Evolutionary conservation across 306 rosid species (phyloP).

Genomic region (Glycine soja): DNA sequence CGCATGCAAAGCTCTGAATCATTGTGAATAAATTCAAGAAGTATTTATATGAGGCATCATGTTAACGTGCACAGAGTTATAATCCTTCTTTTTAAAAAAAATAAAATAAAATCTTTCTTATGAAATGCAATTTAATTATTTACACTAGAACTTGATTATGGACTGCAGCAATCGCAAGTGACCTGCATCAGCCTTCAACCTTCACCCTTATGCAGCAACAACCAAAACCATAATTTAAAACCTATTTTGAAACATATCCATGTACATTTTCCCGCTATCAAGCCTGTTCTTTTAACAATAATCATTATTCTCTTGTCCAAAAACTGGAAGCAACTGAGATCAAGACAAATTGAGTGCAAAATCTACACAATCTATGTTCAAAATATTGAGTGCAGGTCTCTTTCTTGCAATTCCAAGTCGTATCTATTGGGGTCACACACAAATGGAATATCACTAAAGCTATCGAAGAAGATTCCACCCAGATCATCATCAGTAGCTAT

Average conservation of each 20-base stretch:
- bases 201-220: neutral
- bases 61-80: too few species aligned
- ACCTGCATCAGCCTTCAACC: neutral
- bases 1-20: too few species aligned
- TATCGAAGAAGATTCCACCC: constrained; percentile 61
- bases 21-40: too few species aligned
- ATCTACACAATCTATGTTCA: constrained; percentile 28
- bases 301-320: neutral
- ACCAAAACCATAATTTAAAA: neutral
- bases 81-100: too few species aligned
- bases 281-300: constrained; percentile 3
- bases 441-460: constrained; percentile 56
- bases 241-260: neutral
- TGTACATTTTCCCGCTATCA: neutral
- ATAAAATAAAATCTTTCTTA: too few species aligned
- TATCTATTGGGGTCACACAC: constrained; percentile 53
- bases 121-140: too few species aligned
- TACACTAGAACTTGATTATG: neutral
- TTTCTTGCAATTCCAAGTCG: constrained; percentile 57
- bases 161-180: neutral
- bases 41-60: too few species aligned
- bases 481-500: constrained; percentile 57
- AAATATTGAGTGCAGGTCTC: constrained; percentile 57
- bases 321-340: constrained; percentile 17
- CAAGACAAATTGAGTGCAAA: neutral